Evolutionary conservation across 306 rosid species (phyloP).

Genomic region (Parietaria judaica): DNA sequence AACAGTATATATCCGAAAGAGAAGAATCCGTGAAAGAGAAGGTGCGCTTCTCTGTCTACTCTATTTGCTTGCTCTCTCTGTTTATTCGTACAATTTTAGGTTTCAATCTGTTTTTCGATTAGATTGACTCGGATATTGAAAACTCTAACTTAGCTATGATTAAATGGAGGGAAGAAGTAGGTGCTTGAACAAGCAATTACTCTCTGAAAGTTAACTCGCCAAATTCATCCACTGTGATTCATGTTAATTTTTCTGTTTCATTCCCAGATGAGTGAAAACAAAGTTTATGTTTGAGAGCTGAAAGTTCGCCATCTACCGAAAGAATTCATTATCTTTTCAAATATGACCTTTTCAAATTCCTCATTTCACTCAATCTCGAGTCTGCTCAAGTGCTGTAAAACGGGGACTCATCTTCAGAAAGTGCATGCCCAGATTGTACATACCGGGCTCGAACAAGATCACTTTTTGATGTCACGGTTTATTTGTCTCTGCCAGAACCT

Average conservation of each 20-base stretch:
- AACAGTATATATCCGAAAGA: conserved; percentile 34
- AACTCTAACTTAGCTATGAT: no score
- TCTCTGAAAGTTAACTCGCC: no score
- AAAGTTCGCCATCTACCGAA: no score
- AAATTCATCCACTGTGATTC: no score
- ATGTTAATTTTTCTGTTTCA: no score
- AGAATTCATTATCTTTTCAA: no score
- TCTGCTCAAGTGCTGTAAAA: conserved; percentile 45
- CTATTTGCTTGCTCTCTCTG: background rate
- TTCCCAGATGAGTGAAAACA: no score
- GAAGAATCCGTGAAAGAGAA: conserved; percentile 51
- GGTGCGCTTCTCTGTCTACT: conserved; percentile 11
- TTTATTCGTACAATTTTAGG: background rate
- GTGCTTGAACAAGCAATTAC: no score
- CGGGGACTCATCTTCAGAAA: conserved; percentile 38
- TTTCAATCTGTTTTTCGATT: no score
- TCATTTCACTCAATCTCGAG: conserved; percentile 15
- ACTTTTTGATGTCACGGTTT: conserved; percentile 38
- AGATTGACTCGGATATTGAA: no score
- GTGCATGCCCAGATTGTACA: conserved; percentile 52
- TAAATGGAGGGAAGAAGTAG: no score
- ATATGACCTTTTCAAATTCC: background rate
- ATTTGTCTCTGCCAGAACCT: conserved; percentile 28
- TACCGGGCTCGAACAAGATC: conserved; percentile 69
- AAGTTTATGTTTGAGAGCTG: no score